Evolutionary conservation across 305 asterid species (phyloP).

Genomic region (Rubia occidens): DNA sequence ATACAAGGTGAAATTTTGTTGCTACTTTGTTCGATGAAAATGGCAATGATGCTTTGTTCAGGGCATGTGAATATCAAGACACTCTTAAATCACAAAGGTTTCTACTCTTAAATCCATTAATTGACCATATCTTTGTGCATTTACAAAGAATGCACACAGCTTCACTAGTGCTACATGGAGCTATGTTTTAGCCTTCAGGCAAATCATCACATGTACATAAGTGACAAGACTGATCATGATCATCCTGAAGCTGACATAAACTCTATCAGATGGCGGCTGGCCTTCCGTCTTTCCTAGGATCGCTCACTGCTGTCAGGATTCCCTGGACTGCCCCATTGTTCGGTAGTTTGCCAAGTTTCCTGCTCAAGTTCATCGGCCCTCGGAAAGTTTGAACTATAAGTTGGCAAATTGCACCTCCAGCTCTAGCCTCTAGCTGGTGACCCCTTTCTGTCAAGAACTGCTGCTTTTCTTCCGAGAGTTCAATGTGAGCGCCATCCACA

Average conservation of each 20-base stretch:
- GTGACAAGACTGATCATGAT: not conserved
- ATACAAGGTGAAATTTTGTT: not conserved
- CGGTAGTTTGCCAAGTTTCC: slow-evolving; percentile 24
- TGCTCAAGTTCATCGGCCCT: slow-evolving; percentile 13
- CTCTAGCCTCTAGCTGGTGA: slow-evolving; percentile 47
- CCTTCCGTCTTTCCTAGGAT: slow-evolving; percentile 81
- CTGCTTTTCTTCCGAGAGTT: slow-evolving; percentile 38
- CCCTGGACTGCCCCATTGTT: slow-evolving; percentile 31
- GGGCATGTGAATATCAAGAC: not conserved
- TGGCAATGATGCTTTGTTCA: not conserved
- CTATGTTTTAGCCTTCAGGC: not conserved
- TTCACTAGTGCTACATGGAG: not conserved
- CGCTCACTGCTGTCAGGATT: slow-evolving; percentile 67
- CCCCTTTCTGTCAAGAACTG: slow-evolving; percentile 61
- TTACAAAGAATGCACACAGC: too few species aligned
- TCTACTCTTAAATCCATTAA: not conserved
- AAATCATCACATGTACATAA: not conserved
- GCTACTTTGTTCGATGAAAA: not conserved
- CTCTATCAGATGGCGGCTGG: slow-evolving; percentile 69
- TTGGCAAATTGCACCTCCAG: slow-evolving; percentile 72
- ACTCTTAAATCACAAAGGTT: not conserved
- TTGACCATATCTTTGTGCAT: too few species aligned
- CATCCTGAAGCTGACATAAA: too few species aligned
- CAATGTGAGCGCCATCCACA: slow-evolving; percentile 71
- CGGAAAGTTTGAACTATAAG: slow-evolving; percentile 60